A percentile compares a stretch with the other conserved stretches of the same genome.
These are phyloP conservation scores for Lathyrus sativus DNA, from an alignment of 306 rosid species.

Conservation along the genomic window DNA sequence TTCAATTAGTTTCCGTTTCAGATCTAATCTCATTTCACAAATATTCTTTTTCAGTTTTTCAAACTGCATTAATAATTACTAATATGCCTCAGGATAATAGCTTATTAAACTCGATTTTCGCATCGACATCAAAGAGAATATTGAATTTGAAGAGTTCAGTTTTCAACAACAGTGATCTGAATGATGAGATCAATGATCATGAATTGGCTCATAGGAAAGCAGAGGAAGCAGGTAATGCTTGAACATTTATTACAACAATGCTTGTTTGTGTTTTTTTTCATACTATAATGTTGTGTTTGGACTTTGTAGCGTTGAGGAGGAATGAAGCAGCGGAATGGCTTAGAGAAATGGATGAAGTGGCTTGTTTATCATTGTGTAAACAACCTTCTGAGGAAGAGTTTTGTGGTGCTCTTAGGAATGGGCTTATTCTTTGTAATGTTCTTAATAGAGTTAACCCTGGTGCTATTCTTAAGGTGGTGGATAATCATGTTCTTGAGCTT, in stretches of 20 bases:
- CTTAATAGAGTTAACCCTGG: constrained; percentile 96
- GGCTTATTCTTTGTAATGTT: constrained; percentile 94
- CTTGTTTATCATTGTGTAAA: constrained; percentile 60
- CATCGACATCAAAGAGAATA: constrained; percentile 67
- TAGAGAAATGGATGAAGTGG: constrained; percentile 82
- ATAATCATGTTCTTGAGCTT: constrained; percentile 59
- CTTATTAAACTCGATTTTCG: constrained; percentile 41
- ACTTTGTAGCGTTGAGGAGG: constrained; percentile 72
- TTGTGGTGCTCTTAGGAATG: constrained; percentile 85
- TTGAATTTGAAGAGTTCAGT: constrained; percentile 62
- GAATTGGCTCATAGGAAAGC: constrained; percentile 97
- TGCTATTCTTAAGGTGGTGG: constrained; percentile 92
- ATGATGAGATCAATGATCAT: constrained; percentile 81
- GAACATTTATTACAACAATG: no score
- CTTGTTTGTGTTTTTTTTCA: no score
- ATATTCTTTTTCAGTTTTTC: constrained; percentile 17
- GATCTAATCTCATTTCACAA: constrained; percentile 48
- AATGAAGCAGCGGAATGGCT: constrained; percentile 94
- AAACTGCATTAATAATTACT: not conserved
- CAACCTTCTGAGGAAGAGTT: constrained; percentile 89
- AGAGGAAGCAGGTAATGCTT: constrained; percentile 82
- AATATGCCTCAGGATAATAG: constrained; percentile 75
- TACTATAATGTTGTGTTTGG: not conserved
- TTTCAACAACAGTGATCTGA: constrained; percentile 46
- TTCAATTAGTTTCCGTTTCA: constrained; percentile 28